Conservation (phyloP, 805 yeast genomes). For the Pichia deserticola region DNA sequence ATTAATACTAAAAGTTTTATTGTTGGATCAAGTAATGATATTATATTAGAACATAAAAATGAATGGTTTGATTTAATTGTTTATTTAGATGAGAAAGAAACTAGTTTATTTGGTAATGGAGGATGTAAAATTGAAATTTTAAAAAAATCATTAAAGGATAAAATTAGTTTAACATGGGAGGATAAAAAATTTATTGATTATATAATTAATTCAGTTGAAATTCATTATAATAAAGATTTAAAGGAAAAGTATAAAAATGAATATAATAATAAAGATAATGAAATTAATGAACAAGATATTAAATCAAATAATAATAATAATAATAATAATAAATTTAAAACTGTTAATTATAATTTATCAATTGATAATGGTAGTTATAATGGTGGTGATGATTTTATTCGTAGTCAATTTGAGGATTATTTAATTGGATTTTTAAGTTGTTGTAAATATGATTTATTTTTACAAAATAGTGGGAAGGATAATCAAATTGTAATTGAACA, state of each 20-base stretch:
- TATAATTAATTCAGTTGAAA: conserved; percentile 42
- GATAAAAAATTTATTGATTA: conserved; percentile 74
- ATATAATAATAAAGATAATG: background rate
- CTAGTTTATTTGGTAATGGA: conserved; percentile 5
- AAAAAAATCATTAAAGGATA: conserved; percentile 34
- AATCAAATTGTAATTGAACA: conserved; percentile 4
- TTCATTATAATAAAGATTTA: conserved; percentile 18
- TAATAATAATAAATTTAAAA: conserved; percentile 27
- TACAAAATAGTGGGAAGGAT: conserved; percentile 26
- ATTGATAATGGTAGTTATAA: conserved; percentile 36
- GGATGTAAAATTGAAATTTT: conserved; percentile 35
- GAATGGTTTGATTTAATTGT: conserved; percentile 65
- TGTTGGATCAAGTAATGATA: conserved; percentile 83
- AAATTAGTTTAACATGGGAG: conserved; percentile 41
- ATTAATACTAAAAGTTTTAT: conserved; percentile 55
- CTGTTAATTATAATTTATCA: conserved; percentile 28
- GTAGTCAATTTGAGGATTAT: conserved; percentile 88
- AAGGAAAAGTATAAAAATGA: conserved; percentile 1
- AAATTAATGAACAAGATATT: background rate
- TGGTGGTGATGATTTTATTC: conserved; percentile 82
- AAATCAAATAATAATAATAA: background rate
- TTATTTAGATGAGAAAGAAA: conserved; percentile 45
- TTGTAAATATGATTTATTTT: conserved; percentile 59
- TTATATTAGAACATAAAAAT: conserved; percentile 58
- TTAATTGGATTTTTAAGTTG: conserved; percentile 67